phyloP scores from a whole-genome alignment of 768 basidiomycete genomes.

The Mycena chlorophos region DNA sequence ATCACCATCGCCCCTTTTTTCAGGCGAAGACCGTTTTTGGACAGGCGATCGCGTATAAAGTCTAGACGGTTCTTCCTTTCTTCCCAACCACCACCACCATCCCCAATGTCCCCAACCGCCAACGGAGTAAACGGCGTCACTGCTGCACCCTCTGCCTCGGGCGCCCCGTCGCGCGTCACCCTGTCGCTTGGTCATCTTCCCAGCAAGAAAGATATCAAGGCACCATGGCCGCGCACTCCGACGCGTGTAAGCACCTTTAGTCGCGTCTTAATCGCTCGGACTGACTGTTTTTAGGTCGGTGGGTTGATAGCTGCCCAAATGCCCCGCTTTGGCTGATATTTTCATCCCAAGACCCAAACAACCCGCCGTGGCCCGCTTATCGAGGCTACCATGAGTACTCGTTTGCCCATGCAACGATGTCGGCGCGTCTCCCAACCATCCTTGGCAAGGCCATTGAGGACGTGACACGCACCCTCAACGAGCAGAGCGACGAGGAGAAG shows the following conservation, averaged over 20 bases:
- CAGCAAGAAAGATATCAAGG: constrained; percentile 69
- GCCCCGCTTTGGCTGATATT: background rate
- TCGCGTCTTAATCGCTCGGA: constrained; percentile 4
- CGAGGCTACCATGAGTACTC: constrained; percentile 82
- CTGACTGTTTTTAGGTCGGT: background rate
- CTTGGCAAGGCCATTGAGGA: constrained; percentile 96
- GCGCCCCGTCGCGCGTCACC: constrained; percentile 60
- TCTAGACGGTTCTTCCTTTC: background rate
- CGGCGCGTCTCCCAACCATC: constrained; percentile 92
- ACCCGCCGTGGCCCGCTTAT: constrained; percentile 81
- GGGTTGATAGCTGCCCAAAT: no score
- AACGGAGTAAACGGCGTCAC: constrained; percentile 17
- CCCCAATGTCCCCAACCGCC: constrained; percentile 11
- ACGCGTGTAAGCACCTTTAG: constrained; percentile 48
- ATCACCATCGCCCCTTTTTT: background rate
- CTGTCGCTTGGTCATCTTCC: constrained; percentile 76
- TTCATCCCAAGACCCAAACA: constrained; percentile 79
- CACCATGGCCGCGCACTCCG: constrained; percentile 73
- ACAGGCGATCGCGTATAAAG: background rate
- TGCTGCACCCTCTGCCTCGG: constrained; percentile 27
- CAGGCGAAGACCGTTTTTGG: no score
- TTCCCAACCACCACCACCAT: background rate
- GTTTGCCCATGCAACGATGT: constrained; percentile 92
- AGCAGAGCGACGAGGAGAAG: constrained; percentile 77
- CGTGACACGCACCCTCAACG: constrained; percentile 83